phyloP scores from a whole-genome alignment of 768 basidiomycete species.

The Hericium rajendrae region DNA sequence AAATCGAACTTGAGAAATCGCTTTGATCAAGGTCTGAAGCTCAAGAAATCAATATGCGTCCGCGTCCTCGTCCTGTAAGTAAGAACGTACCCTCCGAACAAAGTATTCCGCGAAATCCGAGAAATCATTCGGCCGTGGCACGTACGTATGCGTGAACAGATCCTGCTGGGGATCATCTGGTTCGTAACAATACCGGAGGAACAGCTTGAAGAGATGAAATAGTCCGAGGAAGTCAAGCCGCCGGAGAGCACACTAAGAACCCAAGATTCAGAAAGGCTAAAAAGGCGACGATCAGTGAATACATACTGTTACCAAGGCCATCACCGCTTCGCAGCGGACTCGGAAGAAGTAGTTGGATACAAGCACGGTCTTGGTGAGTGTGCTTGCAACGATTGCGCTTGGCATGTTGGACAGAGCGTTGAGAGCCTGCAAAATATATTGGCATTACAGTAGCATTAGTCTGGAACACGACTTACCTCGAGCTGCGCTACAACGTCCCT shows the following conservation, averaged over 20 bases:
- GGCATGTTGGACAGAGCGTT: slow-evolving; percentile 75
- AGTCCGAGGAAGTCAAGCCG: slow-evolving; percentile 81
- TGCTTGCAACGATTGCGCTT: slow-evolving; percentile 80
- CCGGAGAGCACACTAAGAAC: slow-evolving; percentile 70
- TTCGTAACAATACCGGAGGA: slow-evolving; percentile 84
- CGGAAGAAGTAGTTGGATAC: slow-evolving; percentile 95
- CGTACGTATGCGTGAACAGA: slow-evolving; percentile 77
- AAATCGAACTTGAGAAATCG: slow-evolving; percentile 80
- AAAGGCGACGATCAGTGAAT: neutral
- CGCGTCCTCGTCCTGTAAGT: neutral
- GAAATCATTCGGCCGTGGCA: slow-evolving; percentile 95
- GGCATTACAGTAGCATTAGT: slow-evolving; percentile 1
- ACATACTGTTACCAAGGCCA: slow-evolving; percentile 72
- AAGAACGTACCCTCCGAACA: slow-evolving; percentile 69
- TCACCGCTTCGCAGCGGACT: slow-evolving; percentile 89
- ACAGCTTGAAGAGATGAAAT: slow-evolving; percentile 94
- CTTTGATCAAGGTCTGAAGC: slow-evolving; percentile 61
- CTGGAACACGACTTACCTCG: slow-evolving; percentile 51
- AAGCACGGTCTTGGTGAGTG: slow-evolving; percentile 85
- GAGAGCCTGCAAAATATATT: slow-evolving; percentile 59
- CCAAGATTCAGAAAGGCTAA: slow-evolving; percentile 4
- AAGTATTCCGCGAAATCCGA: slow-evolving; percentile 88
- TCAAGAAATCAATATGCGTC: neutral
- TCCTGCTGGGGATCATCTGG: slow-evolving; percentile 76
- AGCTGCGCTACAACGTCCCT: slow-evolving; percentile 95